Evolutionary conservation across 2,329 filamentous ascomycete species (phyloP), one percentile per base, ranked within the genome.

Genomic region (Cylindrodendrum hubeiense): DNA sequence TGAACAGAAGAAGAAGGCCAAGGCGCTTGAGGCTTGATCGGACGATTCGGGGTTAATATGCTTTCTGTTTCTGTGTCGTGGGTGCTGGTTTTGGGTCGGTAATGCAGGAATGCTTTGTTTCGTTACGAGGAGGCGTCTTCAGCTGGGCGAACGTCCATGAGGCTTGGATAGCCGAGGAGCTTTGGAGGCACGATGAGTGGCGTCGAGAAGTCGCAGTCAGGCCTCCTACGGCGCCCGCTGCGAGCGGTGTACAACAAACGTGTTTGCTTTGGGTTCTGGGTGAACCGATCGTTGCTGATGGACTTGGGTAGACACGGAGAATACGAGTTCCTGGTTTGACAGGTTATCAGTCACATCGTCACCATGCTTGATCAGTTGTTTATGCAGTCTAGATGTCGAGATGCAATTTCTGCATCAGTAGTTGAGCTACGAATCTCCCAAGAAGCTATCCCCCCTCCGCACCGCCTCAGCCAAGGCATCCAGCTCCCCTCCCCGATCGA

Each of bases 1-100:
- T 60, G 94, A 97, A 84, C 93, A 97, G 84, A 97, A 97, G 92
- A 97, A 97, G 92, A 94, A 94, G 85, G 90, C 86, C 74, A 85
- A 85, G 80, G 81, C 83, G 30, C 76, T 83, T 59, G 83, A 85
- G 68, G 82, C 78, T 67, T 84, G 79, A 79, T 63, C 28, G 19
- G 57, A 56, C 55, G 49, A 60, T 58, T 62, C 43, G 62, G 51
- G 64, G 41, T 65, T 64, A 12, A 12, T 50, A n/a, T 50, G 64
- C 62, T 61, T 67, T 70, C 59, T 74, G 67, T 53, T 71, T 67
- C 68, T 73, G 64, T 63, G 39, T 70, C 69, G 67, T 68, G 65
- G 67, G 71, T 68, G 67, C 60, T 67, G 65, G 67, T 72, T 63
- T 71, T 72, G 73, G 71, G 67, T 72, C 63, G 72, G 62, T 74